Evolutionary conservation across 2,329 filamentous ascomycete species (phyloP), one percentile per base, ranked within the genome.

Genomic region (Plenodomus tracheiphilus): DNA sequence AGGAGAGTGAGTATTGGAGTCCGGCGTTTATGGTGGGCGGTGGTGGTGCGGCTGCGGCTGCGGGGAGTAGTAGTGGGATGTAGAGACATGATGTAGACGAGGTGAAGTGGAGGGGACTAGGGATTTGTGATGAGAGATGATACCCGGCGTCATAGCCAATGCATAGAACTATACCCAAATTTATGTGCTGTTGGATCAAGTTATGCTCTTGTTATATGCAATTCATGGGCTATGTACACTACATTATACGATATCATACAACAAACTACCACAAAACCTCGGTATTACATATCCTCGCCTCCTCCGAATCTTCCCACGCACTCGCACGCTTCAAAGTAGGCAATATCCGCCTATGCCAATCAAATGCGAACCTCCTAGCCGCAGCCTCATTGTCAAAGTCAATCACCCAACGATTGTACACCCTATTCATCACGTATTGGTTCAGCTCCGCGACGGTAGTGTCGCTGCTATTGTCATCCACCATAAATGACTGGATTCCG

Each of bases 1-100:
- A 83, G 8, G 93, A 97, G 75, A 91, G 86, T 72, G 92, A 97
- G 73, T 99, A 97, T 65, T 99, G 94, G 94, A 89, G 85, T 50
- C 89, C 89, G 0, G 85, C 86, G 0, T 89, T 88, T 53, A 89
- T 92, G 28, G 28, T 32, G 28, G 28, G 28, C 4, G 28, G 28
- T 15, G 28, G 28, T 32, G 28, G 28, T 10, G 28, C 15, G 28
- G 28, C 4, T 15, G 64, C 59, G n/a, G 61, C 45, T 20, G 61
- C 38, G 15, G 54, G 30, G 11, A 34, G 17, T 46, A 21, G 61
- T 37, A 11, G 54, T 10, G 16, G 30, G 11, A 34, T n/a, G 37
- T 42, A 42, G 37, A 41, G 25, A 28, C 17, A 37, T 7, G 7
- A 3, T 37, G 6, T 37, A 41, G 15, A 15, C 18, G 16, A 30